Percentiles rank a stretch among this genome's conserved stretches.
Conservation (phyloP, 2,329 filamentous ascomycete genomes). For the Epicoccum sorghinum region DNA sequence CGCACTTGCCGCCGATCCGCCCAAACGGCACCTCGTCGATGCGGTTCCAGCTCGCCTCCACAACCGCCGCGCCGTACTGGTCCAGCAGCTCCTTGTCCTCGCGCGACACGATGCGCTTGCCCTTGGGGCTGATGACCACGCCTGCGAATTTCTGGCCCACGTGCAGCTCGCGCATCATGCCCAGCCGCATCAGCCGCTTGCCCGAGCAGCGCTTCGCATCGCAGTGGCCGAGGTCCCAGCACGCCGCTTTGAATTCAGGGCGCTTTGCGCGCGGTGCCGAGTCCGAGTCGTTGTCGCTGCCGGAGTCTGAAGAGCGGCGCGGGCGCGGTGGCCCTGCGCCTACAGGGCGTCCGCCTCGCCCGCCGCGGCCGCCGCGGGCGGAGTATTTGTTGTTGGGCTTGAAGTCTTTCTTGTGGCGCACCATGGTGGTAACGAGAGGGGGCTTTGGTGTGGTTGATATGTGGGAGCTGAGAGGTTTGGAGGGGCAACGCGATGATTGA, state of each 20-base stretch:
- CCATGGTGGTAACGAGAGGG: conserved; percentile 62
- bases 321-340: conserved; percentile 61
- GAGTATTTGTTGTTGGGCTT: conserved; percentile 74
- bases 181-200: conserved; percentile 89
- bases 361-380: conserved; percentile 41
- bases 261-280: conserved; percentile 44
- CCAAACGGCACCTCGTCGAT: conserved; percentile 89
- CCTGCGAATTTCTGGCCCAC: conserved; percentile 91
- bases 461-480: conserved; percentile 10
- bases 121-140: conserved; percentile 94
- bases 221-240: conserved; percentile 98
- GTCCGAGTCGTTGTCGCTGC: conserved; percentile 26
- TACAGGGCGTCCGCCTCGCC: conserved; percentile 47
- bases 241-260: conserved; percentile 85
- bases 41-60: conserved; percentile 96
- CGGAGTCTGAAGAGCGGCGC: conserved; percentile 31
- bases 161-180: conserved; percentile 90
- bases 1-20: conserved; percentile 91
- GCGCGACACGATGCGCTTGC: conserved; percentile 81
- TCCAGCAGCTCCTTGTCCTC: conserved; percentile 83
- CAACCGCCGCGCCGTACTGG: conserved; percentile 89
- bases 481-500: conserved; percentile 27
- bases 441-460: neutral
- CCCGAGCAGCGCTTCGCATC: conserved; percentile 96
- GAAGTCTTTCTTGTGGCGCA: conserved; percentile 93